A percentile compares a stretch with the other conserved stretches of the same genome.
These are phyloP conservation scores for Erysimum cheiri DNA, from an alignment of 441 rosid species.

Conservation along the genomic window DNA sequence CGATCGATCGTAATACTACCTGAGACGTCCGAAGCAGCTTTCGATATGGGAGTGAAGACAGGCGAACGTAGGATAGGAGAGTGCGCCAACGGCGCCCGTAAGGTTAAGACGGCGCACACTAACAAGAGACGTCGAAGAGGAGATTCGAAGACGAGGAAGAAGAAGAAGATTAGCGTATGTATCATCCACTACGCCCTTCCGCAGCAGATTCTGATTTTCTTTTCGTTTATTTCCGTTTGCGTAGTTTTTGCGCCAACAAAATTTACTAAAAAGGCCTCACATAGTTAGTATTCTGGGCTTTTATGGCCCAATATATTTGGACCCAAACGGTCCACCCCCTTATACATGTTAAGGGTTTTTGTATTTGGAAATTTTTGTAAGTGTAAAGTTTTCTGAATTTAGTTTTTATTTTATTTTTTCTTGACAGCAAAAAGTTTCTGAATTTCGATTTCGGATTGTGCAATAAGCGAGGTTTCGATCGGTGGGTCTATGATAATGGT, in stretches of 20 bases:
- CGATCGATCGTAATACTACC: slow-evolving; percentile 22
- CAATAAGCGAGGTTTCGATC: background rate
- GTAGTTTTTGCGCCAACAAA: slow-evolving; percentile 21
- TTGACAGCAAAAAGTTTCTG: background rate
- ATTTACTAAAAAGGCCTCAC: background rate
- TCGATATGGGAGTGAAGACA: slow-evolving; percentile 4
- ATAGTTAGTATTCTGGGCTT: background rate
- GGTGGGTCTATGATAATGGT: background rate
- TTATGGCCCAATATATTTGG: slow-evolving; percentile 7
- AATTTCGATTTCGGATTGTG: background rate
- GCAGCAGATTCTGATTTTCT: slow-evolving; percentile 32
- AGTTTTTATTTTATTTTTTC: background rate
- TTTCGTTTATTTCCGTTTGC: background rate
- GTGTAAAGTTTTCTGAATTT: too few relatives aligned
- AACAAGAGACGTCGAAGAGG: slow-evolving; percentile 53
- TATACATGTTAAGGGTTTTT: background rate
- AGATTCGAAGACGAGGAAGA: slow-evolving; percentile 33
- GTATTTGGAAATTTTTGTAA: background rate
- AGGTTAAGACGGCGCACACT: slow-evolving; percentile 54
- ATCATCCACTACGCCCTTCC: slow-evolving; percentile 40
- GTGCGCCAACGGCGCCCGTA: slow-evolving; percentile 54
- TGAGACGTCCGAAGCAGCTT: slow-evolving; percentile 8
- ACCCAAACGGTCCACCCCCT: background rate
- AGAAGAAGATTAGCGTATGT: slow-evolving; percentile 23
- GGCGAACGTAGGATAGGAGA: slow-evolving; percentile 51